Evolutionary conservation across 2,329 filamentous ascomycete species (phyloP).

Genomic region (Sphaerostilbella broomeana): DNA sequence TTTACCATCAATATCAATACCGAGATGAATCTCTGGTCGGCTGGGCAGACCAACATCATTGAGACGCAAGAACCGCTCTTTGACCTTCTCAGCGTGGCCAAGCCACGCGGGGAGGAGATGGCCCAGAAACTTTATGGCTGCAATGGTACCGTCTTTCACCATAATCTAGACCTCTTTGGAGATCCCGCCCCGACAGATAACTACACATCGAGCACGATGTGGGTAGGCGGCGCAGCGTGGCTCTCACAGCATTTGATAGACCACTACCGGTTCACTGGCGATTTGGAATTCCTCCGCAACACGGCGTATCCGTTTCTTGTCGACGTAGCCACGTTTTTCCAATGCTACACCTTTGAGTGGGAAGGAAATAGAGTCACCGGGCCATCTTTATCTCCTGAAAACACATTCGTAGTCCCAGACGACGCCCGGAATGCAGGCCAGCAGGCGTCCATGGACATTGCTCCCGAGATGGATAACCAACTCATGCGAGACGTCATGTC

Average conservation of each 20-base stretch:
- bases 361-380: conserved; percentile 21
- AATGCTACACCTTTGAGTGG: conserved; percentile 27
- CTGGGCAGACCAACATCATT: conserved; percentile 23
- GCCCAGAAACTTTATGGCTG: conserved; percentile 28
- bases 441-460: conserved; percentile 15
- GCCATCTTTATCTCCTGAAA: conserved; percentile 24
- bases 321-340: conserved; percentile 26
- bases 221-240: conserved; percentile 37
- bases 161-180: conserved; percentile 30
- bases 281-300: conserved; percentile 17
- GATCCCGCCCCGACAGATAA: conserved; percentile 27
- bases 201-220: conserved; percentile 21
- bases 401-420: conserved; percentile 19
- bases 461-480: conserved; percentile 25
- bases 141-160: conserved; percentile 25
- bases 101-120: conserved; percentile 23
- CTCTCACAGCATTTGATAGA: conserved; percentile 34
- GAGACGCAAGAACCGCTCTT: conserved; percentile 33
- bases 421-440: conserved; percentile 3
- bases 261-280: conserved; percentile 30
- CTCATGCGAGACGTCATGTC: conserved; percentile 13
- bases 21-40: conserved; percentile 44
- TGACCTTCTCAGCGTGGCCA: conserved; percentile 24
- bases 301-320: conserved; percentile 24
- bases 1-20: conserved; percentile 43